Evolutionary conservation across 2,329 filamentous ascomycete species (phyloP), one percentile per base, ranked within the genome.

Genomic region (Alternaria rosae): DNA sequence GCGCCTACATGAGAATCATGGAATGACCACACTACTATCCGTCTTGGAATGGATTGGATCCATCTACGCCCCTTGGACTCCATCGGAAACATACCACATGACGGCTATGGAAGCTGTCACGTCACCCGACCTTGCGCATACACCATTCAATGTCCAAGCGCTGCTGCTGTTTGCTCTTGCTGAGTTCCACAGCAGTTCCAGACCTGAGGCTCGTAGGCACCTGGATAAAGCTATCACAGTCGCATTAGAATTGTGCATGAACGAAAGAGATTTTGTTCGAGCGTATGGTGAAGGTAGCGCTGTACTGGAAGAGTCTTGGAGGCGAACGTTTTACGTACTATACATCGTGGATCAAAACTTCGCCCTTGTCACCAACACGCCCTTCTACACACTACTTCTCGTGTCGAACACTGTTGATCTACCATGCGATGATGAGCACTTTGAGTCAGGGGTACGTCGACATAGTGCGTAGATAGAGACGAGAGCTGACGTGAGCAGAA

Each of bases 241-340:
- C 43, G 92, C 92, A 4, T 80, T 96, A 17, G 87, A 92, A 59
- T 85, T 97, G n/a, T 89, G 90, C 0, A 87, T 97, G 81, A 89
- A 97, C 73, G 86, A 86, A n/a, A 83, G 86, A 54, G 83, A 85
- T 0, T 97, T 89, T 76, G 90, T 92, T 1, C 80, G 82, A 0
- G 78, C 83, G 2, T 84, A 92, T 72, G 89, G 91, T 10, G 83
- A 85, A 43, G 87, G 87, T 3, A 87, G 90, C 62, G 84, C 87
- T 0, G 83, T 93, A 1, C 76, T 94, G 3, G 92, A 94, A 75
- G 94, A 97, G 78, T 93, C 90, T 73, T 91, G 92, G 87, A 87
- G 93, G 26, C 86, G 94, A 55, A 97, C 93, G 1, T 97, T 92
- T 91, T 97, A 93, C 91, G 92, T 88, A 70, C 66, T 92, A 6